A percentile compares a stretch with the other conserved stretches of the same genome.
Conservation (phyloP, 148 eudicot species). For the Rhododendron williamsianum region DNA sequence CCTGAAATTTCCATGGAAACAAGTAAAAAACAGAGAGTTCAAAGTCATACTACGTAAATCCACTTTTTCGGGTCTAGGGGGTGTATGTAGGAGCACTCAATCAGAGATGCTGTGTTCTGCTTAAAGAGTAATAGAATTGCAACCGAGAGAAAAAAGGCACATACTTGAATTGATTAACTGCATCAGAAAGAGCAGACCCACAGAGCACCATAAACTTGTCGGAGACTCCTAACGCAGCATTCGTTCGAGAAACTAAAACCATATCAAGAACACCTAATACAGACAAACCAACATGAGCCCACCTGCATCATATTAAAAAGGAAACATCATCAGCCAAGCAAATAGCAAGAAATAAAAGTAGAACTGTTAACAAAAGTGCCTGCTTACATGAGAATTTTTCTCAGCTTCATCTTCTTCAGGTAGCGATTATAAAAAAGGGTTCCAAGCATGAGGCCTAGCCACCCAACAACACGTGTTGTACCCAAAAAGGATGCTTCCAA, state of each 20-base stretch:
- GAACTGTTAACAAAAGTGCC: neutral
- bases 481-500: slow-evolving; percentile 90
- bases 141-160: slow-evolving; percentile 13
- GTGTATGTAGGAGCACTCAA: neutral
- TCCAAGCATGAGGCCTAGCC: slow-evolving; percentile 96
- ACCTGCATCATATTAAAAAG: slow-evolving; percentile 41
- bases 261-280: slow-evolving; percentile 55
- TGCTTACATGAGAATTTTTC: slow-evolving; percentile 74
- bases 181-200: slow-evolving; percentile 89
- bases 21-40: neutral
- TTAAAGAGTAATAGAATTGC: neutral
- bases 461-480: slow-evolving; percentile 79
- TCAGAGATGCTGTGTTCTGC: neutral
- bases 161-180: slow-evolving; percentile 94
- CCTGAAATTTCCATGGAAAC: slow-evolving; percentile 38
- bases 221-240: slow-evolving; percentile 60
- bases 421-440: slow-evolving; percentile 71
- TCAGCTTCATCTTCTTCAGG: slow-evolving; percentile 67
- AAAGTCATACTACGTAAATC: neutral
- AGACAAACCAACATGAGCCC: slow-evolving; percentile 67
- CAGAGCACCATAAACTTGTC: slow-evolving; percentile 71
- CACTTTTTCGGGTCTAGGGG: neutral
- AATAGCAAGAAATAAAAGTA: neutral
- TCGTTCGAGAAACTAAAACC: slow-evolving; percentile 63
- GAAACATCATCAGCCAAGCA: neutral